Percentiles rank a stretch among this genome's conserved stretches.
Evolutionary conservation across 1,284 basidiomycete genomes (phyloP).

Genomic region (Butyriboletus appendiculatus): DNA sequence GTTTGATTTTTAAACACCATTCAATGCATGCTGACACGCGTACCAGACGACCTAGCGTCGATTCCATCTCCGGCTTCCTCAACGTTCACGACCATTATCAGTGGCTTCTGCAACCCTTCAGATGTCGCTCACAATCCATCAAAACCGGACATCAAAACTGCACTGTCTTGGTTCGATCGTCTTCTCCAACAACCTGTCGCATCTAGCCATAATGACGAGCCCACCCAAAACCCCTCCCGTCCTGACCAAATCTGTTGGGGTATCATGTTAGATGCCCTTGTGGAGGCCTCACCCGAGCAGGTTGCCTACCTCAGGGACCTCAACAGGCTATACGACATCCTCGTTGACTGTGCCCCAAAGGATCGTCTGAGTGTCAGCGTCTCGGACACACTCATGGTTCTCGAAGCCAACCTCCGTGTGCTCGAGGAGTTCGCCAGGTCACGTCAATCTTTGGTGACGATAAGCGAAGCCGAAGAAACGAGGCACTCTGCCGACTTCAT

Average conservation of each 20-base stretch:
- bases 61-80: constrained; percentile 60
- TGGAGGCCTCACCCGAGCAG: constrained; percentile 27
- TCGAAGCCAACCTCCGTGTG: constrained; percentile 43
- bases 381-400: constrained; percentile 36
- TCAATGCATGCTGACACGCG: neutral
- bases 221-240: constrained; percentile 44
- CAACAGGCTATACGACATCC: constrained; percentile 50
- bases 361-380: constrained; percentile 40
- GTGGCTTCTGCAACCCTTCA: constrained; percentile 56
- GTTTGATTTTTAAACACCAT: neutral
- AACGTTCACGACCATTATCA: constrained; percentile 68
- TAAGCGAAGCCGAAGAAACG: constrained; percentile 9
- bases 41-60: constrained; percentile 35
- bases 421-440: constrained; percentile 30
- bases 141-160: constrained; percentile 60
- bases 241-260: constrained; percentile 56
- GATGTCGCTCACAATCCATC: neutral
- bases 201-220: constrained; percentile 40
- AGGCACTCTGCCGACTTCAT: constrained; percentile 24
- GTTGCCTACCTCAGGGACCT: constrained; percentile 52
- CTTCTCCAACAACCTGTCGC: constrained; percentile 49
- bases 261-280: constrained; percentile 55
- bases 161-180: constrained; percentile 71
- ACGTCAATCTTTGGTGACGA: constrained; percentile 8
- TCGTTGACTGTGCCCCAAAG: constrained; percentile 36